Base-by-base conservation (phyloP, 176 grass and related monocot genomes). In the Rhynchospora pubera region DNA sequence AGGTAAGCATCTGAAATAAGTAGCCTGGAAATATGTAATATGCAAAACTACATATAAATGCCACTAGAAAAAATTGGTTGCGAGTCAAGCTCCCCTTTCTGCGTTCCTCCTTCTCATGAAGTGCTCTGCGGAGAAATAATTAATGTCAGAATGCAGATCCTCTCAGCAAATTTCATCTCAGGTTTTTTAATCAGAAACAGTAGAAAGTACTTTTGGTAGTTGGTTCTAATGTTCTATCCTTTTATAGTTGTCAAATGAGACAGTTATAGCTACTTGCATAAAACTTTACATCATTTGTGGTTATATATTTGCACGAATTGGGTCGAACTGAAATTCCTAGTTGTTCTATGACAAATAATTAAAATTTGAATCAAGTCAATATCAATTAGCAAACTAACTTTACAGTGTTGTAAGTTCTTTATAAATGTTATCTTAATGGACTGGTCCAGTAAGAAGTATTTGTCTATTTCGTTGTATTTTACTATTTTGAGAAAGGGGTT, bases 1-100 rank as follows among this genome's bases (percentile, higher is more conserved):
- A 97, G 16, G 92, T 94, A 26, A 97, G 88, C 92, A 97, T 97
- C 85, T 90, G 89, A 77, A 97, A 97, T 21, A 97, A 85, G 78
- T 94, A 94, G 28, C 95, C 95, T 0, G 95, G 92, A 80, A 97
- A 89, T 23, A 91, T 82, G 46, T 97, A 97, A 67, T 89, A 97
- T 28, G 89, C 87, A 47, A 97, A 97, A 67, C 95, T 94, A 77
- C 90, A 91, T 21, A 79, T 14, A 83, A 97, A 97, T 3, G 95
- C 95, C 64, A 88, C 77, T 57, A 91, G 22, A 83, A 97, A 97
- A 87, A 97, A 97, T 76, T 94, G 95, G 73, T 89, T 94, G 22
- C 92, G 88, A 0, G 90, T 97, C 74, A 97, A 9, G 56, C 92
- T 81, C 1, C 88, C 88, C 84, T 93, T 97, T 15, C 57, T 63